Conservation (phyloP, 2,329 filamentous ascomycete genomes). For the Metarhizium album region DNA sequence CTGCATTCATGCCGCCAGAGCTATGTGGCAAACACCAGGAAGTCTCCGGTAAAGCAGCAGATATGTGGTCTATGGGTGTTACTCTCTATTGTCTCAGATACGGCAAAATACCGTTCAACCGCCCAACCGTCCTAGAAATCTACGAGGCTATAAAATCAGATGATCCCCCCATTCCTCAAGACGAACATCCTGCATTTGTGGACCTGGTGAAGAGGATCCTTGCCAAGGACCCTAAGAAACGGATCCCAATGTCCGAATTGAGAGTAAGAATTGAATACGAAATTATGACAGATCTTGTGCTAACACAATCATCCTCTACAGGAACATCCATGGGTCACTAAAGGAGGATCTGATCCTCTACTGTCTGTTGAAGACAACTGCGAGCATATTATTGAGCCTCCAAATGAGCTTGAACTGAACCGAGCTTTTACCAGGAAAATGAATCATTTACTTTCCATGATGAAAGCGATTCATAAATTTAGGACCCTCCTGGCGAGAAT, state of each 20-base stretch:
- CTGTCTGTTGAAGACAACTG: constrained; percentile 81
- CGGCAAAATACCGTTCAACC: constrained; percentile 78
- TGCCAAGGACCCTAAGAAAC: constrained; percentile 73
- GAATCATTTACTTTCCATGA: constrained; percentile 73
- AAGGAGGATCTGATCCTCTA: constrained; percentile 63
- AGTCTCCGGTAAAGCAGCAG: constrained; percentile 78
- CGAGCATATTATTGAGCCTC: constrained; percentile 64
- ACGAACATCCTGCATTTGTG: constrained; percentile 56
- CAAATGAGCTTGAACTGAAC: constrained; percentile 83
- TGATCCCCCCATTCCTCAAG: constrained; percentile 47
- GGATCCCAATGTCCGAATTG: constrained; percentile 74
- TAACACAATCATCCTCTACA: constrained; percentile 23
- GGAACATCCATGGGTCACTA: constrained; percentile 92
- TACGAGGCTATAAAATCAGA: constrained; percentile 81
- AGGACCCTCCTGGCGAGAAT: constrained; percentile 53
- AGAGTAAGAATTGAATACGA: constrained; percentile 46
- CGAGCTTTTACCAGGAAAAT: constrained; percentile 86
- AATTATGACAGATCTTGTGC: background rate
- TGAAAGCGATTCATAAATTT: constrained; percentile 87
- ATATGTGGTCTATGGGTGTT: constrained; percentile 98
- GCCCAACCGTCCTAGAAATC: constrained; percentile 67
- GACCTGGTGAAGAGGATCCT: constrained; percentile 66
- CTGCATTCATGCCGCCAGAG: constrained; percentile 89
- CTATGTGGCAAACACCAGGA: constrained; percentile 80
- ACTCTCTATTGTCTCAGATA: constrained; percentile 89